A percentile compares a stretch with the other conserved stretches of the same genome.
These are phyloP conservation scores for Sextonia rubra DNA, from an alignment of 164 flowering plant species.

Conservation along the genomic window DNA sequence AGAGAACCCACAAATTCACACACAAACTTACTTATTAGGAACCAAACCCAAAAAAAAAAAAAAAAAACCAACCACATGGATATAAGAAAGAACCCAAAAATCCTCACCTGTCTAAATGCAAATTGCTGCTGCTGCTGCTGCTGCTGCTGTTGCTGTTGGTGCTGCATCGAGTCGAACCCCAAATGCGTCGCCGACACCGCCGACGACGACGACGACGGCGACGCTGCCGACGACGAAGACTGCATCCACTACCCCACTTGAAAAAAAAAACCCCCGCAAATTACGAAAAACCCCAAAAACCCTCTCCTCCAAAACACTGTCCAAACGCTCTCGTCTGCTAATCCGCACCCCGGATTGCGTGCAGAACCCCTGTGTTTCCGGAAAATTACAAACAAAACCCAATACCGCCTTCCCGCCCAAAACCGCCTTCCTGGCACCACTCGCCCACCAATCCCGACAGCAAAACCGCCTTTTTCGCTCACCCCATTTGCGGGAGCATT, in stretches of 20 bases:
- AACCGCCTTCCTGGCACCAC: slow-evolving; percentile 5
- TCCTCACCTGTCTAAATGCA: slow-evolving; percentile 26
- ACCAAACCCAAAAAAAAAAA: background rate
- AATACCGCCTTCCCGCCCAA: background rate
- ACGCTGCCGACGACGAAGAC: slow-evolving; percentile 49
- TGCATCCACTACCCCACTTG: background rate
- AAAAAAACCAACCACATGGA: background rate
- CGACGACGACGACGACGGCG: slow-evolving; percentile 78
- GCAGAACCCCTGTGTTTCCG: background rate
- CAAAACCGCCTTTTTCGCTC: slow-evolving; percentile 13
- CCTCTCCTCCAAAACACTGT: background rate
- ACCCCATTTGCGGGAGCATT: slow-evolving; percentile 19
- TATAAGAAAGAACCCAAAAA: slow-evolving; percentile 5
- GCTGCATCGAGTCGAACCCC: slow-evolving; percentile 62
- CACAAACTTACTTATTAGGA: background rate
- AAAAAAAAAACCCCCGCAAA: background rate
- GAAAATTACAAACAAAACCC: background rate
- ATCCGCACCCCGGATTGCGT: background rate
- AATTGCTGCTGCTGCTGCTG: slow-evolving; percentile 32
- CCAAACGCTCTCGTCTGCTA: background rate
- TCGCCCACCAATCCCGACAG: slow-evolving; percentile 5
- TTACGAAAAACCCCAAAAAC: slow-evolving; percentile 10
- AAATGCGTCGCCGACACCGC: slow-evolving; percentile 64
- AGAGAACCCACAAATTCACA: background rate
- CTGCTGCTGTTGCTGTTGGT: slow-evolving; percentile 29